These are phyloP conservation scores for Phaeomoniella chlamydospora DNA, from an alignment of 2,329 filamentous ascomycete species.

Conservation along the genomic window DNA sequence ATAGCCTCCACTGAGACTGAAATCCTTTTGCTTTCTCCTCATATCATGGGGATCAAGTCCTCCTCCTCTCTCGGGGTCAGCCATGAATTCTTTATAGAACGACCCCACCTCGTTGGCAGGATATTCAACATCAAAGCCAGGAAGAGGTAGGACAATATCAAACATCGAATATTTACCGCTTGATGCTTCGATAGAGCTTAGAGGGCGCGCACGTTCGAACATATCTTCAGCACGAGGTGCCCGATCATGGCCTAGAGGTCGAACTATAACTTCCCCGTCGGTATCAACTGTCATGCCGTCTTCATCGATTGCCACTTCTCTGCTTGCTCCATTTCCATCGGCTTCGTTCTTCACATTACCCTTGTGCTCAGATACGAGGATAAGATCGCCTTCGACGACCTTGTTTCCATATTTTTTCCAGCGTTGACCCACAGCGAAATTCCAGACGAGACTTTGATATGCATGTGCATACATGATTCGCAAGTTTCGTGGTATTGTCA, in stretches of 20 bases:
- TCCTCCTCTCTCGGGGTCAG: slow-evolving; percentile 53
- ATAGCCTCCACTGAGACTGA: slow-evolving; percentile 79
- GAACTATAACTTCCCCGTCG: slow-evolving; percentile 52
- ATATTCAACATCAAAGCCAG: slow-evolving; percentile 80
- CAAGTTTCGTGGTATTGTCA: slow-evolving; percentile 65
- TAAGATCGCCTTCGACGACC: slow-evolving; percentile 74
- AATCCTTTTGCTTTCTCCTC: slow-evolving; percentile 72
- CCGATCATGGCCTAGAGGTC: slow-evolving; percentile 42
- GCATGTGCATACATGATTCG: slow-evolving; percentile 93
- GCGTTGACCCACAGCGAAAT: slow-evolving; percentile 65
- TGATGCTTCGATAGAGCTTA: slow-evolving; percentile 64
- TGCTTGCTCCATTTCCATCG: slow-evolving; percentile 9
- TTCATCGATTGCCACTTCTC: slow-evolving; percentile 2
- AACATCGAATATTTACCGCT: slow-evolving; percentile 68
- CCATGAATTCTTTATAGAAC: slow-evolving; percentile 82
- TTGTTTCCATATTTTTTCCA: slow-evolving; percentile 60
- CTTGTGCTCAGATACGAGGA: slow-evolving; percentile 49
- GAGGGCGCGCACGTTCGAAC: slow-evolving; percentile 54
- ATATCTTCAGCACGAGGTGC: slow-evolving; percentile 37
- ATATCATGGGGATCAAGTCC: slow-evolving; percentile 70
- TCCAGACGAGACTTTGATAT: slow-evolving; percentile 93
- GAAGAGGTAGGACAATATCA: slow-evolving; percentile 82
- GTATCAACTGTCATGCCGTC: slow-evolving; percentile 33
- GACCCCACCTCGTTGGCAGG: slow-evolving; percentile 69
- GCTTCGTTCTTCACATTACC: slow-evolving; percentile 25